Conservation (phyloP, 2,329 filamentous ascomycete species). For the Colletotrichum zoysiae region DNA sequence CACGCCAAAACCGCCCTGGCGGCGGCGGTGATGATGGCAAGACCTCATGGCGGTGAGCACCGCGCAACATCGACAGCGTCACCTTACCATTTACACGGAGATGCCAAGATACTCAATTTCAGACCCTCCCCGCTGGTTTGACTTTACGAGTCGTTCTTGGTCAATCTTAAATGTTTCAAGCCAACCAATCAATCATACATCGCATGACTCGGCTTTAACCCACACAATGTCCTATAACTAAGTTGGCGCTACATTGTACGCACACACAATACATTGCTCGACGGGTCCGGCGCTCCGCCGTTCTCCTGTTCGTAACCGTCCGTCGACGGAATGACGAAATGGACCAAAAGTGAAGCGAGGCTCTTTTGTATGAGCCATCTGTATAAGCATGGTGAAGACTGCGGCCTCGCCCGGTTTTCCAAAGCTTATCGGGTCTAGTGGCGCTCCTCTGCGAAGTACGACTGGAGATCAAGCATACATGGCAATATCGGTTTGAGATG, state of each 20-base stretch:
- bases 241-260: not conserved
- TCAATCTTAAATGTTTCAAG: constrained; percentile 16
- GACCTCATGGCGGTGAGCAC: not conserved
- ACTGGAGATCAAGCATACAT: not conserved
- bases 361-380: constrained; percentile 13
- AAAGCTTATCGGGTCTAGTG: constrained; percentile 29
- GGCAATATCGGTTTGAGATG: constrained; percentile 4
- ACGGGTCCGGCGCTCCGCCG: constrained; percentile 25
- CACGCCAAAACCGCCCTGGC: not conserved
- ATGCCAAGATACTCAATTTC: constrained; percentile 28
- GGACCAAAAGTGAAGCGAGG: constrained; percentile 9
- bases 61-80: constrained; percentile 1
- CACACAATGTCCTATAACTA: constrained; percentile 22
- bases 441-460: not conserved
- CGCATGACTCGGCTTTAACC: constrained; percentile 30
- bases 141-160: constrained; percentile 32
- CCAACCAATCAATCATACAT: constrained; percentile 13
- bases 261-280: constrained; percentile 15
- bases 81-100: not conserved
- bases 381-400: constrained; percentile 9
- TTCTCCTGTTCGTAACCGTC: not conserved
- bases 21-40: constrained; percentile 17
- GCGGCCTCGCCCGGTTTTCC: constrained; percentile 6
- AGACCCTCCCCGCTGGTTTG: constrained; percentile 20
- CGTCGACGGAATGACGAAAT: constrained; percentile 7